Base-by-base conservation (phyloP, 2,329 filamentous ascomycete species). In the Pestalotiopsis sp. region DNA sequence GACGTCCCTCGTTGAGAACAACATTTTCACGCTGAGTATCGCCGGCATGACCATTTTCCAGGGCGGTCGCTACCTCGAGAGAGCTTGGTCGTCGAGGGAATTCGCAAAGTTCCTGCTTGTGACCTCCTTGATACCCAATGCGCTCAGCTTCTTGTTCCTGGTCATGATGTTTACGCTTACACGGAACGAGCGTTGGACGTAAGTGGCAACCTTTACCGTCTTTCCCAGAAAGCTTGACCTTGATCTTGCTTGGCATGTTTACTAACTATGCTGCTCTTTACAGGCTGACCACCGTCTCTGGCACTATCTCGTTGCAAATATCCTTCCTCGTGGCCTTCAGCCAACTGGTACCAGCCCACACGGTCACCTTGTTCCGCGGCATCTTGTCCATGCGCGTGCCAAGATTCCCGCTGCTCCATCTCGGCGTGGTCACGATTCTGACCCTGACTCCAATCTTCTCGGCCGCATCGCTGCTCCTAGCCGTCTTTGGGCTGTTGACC, bases 301-400 rank as follows among this genome's bases (percentile, higher is more conserved):
- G 96, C 74, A 95, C 94, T 67, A 91, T 97, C 72, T 91, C 95
- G 17, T 86, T 98, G 69, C 95, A 98, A 81, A 94, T 96, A 61
- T 91, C 93, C 71, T 98, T 98, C 84, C 92, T 99, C 71, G 94
- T 98, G 75, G 94, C 95, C 67, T 97, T 98, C 83, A 98, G 97
- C 83, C 96, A 99, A 82, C 93, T 99, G 64, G 92, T 98, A 45
- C 96, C 96, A 25, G 95, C 97, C 71, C 96, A 99, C 81, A 99
- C 96, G 12, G 95, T 98, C 66, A 96, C 95, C 4, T 89, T 99
- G 69, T 95, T 97, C 84, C 92, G 92, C 72, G 94, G 94, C 72
- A 84, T 97, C 70, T 80, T 98, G 69, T 97, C 96, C 70, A 90
- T 98, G 80, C 93, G 95, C 74, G 94, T 99, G 67, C 90, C 90